Evolutionary conservation across 257 asterid species (phyloP).

Genomic region (Solanum etuberosum): DNA sequence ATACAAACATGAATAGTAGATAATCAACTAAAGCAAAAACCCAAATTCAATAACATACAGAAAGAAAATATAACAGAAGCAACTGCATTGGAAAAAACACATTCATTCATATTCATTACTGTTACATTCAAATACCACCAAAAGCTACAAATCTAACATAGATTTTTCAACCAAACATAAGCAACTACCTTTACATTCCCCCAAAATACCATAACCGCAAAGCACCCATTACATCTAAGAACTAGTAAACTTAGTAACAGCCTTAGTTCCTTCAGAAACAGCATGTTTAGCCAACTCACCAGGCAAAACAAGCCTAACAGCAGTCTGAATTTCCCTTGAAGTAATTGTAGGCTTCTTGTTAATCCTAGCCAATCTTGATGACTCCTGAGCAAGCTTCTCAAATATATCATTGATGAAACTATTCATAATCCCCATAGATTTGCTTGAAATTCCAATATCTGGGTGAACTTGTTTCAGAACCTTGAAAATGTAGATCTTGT

Average conservation of each 20-base stretch:
- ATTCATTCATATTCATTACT: background rate
- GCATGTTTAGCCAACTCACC: slow-evolving; percentile 1
- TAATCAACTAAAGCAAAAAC: too few species aligned
- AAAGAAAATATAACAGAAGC: background rate
- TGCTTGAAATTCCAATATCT: background rate
- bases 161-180: background rate
- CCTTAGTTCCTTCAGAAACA: background rate
- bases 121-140: background rate
- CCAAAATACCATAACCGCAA: background rate
- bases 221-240: background rate
- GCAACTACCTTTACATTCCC: background rate
- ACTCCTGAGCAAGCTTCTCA: background rate
- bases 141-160: background rate
- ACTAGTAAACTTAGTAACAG: background rate
- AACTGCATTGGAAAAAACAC: background rate
- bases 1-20: too few species aligned
- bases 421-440: background rate
- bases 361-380: background rate
- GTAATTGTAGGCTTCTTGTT: background rate
- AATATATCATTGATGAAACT: background rate
- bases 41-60: too few species aligned
- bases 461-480: background rate
- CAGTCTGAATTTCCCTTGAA: background rate
- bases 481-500: too few species aligned
- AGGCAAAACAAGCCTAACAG: background rate